Evolutionary conservation across 2,329 filamentous ascomycete species (phyloP).

Genomic region (Hymenoscyphus scutula): DNA sequence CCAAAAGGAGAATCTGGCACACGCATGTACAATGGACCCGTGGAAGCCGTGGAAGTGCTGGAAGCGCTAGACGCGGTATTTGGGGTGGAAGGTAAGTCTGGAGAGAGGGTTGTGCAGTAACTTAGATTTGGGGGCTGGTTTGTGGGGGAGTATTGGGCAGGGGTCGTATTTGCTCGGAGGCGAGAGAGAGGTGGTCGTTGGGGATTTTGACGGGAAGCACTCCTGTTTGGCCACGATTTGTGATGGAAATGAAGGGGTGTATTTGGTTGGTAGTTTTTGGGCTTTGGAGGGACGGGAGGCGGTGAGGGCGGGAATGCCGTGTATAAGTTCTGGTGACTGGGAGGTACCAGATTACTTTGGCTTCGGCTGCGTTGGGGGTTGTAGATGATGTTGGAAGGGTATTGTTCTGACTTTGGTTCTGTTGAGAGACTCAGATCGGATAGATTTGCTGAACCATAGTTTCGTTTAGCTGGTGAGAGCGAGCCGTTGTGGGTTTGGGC

Average conservation of each 20-base stretch:
- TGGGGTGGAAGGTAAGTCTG: background rate
- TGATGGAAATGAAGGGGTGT: background rate
- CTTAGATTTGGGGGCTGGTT: background rate
- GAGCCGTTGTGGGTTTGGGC: background rate
- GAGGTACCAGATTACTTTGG: background rate
- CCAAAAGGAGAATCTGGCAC: background rate
- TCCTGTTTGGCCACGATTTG: background rate
- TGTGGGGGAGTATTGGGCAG: background rate
- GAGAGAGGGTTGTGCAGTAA: background rate
- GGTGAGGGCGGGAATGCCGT: background rate
- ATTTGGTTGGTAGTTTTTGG: background rate
- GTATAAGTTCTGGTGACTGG: background rate
- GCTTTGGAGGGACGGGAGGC: background rate
- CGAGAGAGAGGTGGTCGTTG: background rate
- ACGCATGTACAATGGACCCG: background rate
- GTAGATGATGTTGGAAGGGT: background rate
- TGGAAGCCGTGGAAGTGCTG: background rate
- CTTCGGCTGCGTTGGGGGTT: background rate
- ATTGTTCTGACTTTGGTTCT: background rate
- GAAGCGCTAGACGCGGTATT: background rate
- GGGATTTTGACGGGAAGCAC: background rate
- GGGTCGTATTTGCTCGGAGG: background rate
- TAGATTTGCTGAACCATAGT: background rate
- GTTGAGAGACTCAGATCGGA: background rate
- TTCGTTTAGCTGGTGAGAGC: background rate